These are phyloP conservation scores for Plantago ovata DNA, from an alignment of 257 asterid genomes.

Conservation along the genomic window DNA sequence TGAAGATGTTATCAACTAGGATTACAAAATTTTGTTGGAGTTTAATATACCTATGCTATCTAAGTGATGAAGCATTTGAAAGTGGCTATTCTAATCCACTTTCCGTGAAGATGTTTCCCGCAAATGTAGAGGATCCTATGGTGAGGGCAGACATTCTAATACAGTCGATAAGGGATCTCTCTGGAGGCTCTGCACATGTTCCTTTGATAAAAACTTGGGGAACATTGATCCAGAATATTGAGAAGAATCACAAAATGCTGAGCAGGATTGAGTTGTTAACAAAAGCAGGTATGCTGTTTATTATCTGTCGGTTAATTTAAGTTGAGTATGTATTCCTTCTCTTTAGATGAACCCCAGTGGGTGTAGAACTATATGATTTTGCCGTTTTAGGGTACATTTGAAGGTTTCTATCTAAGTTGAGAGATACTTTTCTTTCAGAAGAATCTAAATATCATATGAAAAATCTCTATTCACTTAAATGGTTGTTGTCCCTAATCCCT, in stretches of 20 bases:
- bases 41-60: conserved; percentile 63
- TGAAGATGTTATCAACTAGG: conserved; percentile 64
- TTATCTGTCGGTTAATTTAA: too few species aligned
- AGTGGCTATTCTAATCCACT: conserved; percentile 42
- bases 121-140: conserved; percentile 81
- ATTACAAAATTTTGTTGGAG: conserved; percentile 75
- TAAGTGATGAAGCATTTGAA: conserved; percentile 77
- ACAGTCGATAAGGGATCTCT: conserved; percentile 66
- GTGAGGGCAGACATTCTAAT: conserved; percentile 79
- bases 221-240: conserved; percentile 66
- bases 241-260: conserved; percentile 61
- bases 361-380: too few species aligned
- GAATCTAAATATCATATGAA: too few species aligned
- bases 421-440: too few species aligned
- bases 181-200: conserved; percentile 31
- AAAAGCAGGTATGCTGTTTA: conserved; percentile 45
- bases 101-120: conserved; percentile 85
- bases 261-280: conserved; percentile 56
- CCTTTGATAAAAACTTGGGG: conserved; percentile 39
- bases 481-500: too few species aligned
- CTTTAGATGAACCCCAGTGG: too few species aligned
- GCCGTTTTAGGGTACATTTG: too few species aligned
- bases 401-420: too few species aligned
- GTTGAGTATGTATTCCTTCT: too few species aligned
- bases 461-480: too few species aligned